Evolutionary conservation across 1,284 basidiomycete genomes (phyloP).

Genomic region (Thecaphora thlaspeos): DNA sequence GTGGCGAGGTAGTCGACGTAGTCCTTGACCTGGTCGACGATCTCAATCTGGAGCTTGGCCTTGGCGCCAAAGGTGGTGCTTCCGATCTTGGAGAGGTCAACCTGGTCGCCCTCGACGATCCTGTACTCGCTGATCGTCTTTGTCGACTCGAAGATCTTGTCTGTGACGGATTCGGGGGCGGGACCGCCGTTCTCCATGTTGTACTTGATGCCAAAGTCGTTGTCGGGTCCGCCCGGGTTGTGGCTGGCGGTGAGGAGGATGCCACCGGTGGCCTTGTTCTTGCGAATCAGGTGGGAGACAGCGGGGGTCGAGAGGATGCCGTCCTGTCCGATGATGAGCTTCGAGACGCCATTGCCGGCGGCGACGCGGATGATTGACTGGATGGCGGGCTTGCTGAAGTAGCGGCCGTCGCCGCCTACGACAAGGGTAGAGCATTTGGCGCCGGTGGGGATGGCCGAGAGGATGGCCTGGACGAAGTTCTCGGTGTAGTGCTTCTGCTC

Average conservation of each 20-base stretch:
- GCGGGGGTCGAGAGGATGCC: conserved; percentile 94
- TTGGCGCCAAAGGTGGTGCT: conserved; percentile 66
- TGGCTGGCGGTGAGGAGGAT: conserved; percentile 97
- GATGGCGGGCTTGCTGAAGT: conserved; percentile 82
- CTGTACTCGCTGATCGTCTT: conserved; percentile 85
- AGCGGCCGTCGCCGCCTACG: conserved; percentile 95
- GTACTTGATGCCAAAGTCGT: conserved; percentile 99
- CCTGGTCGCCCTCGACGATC: conserved; percentile 74
- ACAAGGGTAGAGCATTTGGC: conserved; percentile 74
- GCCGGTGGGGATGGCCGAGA: conserved; percentile 82
- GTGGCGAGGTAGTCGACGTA: conserved; percentile 79
- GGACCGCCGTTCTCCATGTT: conserved; percentile 96
- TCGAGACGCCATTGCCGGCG: conserved; percentile 69
- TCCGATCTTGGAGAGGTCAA: conserved; percentile 82
- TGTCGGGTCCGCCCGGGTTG: conserved; percentile 95
- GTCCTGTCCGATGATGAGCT: conserved; percentile 64
- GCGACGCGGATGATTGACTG: conserved; percentile 88
- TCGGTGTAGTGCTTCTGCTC: conserved; percentile 85
- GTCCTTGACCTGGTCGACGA: conserved; percentile 92
- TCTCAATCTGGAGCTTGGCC: conserved; percentile 80
- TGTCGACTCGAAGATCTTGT: conserved; percentile 88
- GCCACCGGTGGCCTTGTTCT: conserved; percentile 92
- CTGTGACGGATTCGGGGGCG: conserved; percentile 88
- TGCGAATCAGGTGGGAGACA: conserved; percentile 90
- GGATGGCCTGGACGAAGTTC: conserved; percentile 94